Conservation (phyloP, 2,329 filamentous ascomycete species). For the Lomentospora prolificans region DNA sequence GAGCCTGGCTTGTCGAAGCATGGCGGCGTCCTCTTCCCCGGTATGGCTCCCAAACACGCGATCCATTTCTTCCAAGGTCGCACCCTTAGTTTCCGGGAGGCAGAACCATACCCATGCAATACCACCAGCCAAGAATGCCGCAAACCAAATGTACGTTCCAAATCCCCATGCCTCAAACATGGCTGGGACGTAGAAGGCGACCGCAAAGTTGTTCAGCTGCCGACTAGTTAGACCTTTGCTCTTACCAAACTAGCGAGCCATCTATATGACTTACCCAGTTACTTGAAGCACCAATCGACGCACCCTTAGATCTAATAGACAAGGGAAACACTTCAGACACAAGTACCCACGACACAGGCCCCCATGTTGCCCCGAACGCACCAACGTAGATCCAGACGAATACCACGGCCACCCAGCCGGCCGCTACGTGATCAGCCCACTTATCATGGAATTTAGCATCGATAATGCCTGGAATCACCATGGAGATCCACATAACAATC, state of each 20-base stretch:
- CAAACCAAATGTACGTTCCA: slow-evolving; percentile 50
- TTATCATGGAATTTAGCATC: slow-evolving; percentile 21
- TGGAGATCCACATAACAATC: slow-evolving; percentile 15
- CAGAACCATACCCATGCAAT: slow-evolving; percentile 39
- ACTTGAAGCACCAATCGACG: slow-evolving; percentile 31
- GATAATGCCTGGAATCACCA: slow-evolving; percentile 25
- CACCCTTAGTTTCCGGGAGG: slow-evolving; percentile 45
- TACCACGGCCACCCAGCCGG: slow-evolving; percentile 22
- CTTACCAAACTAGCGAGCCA: neutral
- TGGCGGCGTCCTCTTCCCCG: neutral
- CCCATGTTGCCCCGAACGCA: slow-evolving; percentile 46
- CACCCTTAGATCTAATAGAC: slow-evolving; percentile 40
- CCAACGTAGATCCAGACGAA: slow-evolving; percentile 29
- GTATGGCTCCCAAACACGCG: neutral
- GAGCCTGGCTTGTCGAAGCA: neutral
- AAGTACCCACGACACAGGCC: slow-evolving; percentile 36
- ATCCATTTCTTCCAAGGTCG: slow-evolving; percentile 46
- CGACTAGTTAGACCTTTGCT: neutral
- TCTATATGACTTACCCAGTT: slow-evolving; percentile 25
- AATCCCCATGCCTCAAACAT: slow-evolving; percentile 26
- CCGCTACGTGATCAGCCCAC: slow-evolving; percentile 20
- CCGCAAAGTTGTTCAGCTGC: slow-evolving; percentile 31
- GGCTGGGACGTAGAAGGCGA: slow-evolving; percentile 33
- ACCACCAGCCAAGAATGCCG: slow-evolving; percentile 34
- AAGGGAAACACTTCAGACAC: slow-evolving; percentile 42